Evolutionary conservation across 2,329 filamentous ascomycete species (phyloP).

Genomic region (Sphaerulina musiva): DNA sequence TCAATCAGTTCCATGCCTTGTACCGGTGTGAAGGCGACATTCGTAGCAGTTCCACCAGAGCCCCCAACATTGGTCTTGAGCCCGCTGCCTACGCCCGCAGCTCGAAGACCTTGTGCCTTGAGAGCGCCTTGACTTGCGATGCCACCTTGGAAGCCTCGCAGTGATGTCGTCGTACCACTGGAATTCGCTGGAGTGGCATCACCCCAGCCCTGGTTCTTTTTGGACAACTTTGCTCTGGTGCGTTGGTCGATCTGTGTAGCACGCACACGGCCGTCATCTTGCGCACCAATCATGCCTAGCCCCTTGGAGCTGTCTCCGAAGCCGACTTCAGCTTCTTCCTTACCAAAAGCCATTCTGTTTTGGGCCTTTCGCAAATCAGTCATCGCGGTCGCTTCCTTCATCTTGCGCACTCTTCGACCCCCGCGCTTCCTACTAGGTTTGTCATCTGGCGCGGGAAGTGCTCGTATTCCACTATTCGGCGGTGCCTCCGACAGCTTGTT

Average conservation of each 20-base stretch:
- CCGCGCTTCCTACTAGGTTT: slow-evolving; percentile 91
- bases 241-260: slow-evolving; percentile 85
- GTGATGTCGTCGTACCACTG: slow-evolving; percentile 69
- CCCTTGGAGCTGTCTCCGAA: slow-evolving; percentile 85
- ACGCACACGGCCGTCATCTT: slow-evolving; percentile 82
- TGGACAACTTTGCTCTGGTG: slow-evolving; percentile 85
- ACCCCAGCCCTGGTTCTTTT: slow-evolving; percentile 95
- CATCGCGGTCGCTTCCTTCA: slow-evolving; percentile 95
- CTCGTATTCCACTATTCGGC: slow-evolving; percentile 78
- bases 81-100: slow-evolving; percentile 65
- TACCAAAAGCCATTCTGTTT: slow-evolving; percentile 91
- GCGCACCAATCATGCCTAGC: slow-evolving; percentile 89
- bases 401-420: slow-evolving; percentile 80
- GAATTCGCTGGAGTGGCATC: slow-evolving; percentile 52
- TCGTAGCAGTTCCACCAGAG: slow-evolving; percentile 58
- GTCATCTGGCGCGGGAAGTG: slow-evolving; percentile 87
- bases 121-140: slow-evolving; percentile 61
- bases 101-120: slow-evolving; percentile 69
- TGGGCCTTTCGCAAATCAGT: slow-evolving; percentile 93
- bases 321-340: slow-evolving; percentile 88
- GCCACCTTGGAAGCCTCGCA: slow-evolving; percentile 65
- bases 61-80: slow-evolving; percentile 27
- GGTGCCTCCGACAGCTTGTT: slow-evolving; percentile 91
- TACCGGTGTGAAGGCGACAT: slow-evolving; percentile 86
- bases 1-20: slow-evolving; percentile 94